A percentile compares a stretch with the other conserved stretches of the same genome.
Evolutionary conservation across 1,139 yeast species (phyloP).

Genomic region (Oligophagozyma castellii): DNA sequence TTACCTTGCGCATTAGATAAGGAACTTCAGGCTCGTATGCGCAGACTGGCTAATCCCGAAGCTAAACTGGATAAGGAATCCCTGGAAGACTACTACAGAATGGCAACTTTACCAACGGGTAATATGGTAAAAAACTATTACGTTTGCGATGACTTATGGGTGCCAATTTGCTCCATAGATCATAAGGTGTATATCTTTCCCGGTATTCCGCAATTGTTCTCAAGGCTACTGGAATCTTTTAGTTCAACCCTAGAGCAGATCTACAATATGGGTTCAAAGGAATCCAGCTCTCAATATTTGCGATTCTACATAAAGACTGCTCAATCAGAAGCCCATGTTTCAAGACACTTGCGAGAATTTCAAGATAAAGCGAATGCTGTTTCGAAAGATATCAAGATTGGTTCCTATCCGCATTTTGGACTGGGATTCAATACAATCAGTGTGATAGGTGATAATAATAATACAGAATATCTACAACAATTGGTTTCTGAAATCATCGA

Average conservation of each 20-base stretch:
- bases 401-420: constrained; percentile 70
- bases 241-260: constrained; percentile 20
- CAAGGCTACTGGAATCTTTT: constrained; percentile 33
- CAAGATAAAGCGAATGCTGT: constrained; percentile 34
- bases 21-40: constrained; percentile 51
- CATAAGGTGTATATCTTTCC: constrained; percentile 59
- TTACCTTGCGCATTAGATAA: constrained; percentile 39
- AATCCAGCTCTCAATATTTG: constrained; percentile 18
- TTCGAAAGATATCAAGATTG: constrained; percentile 43
- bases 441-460: constrained; percentile 42
- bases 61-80: constrained; percentile 32
- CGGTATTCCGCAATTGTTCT: constrained; percentile 68
- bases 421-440: constrained; percentile 57
- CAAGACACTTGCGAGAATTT: constrained; percentile 42
- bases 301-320: constrained; percentile 53
- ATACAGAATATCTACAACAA: constrained; percentile 27
- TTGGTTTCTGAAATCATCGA: constrained; percentile 35
- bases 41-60: constrained; percentile 31
- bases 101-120: constrained; percentile 64
- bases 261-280: constrained; percentile 12
- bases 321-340: constrained; percentile 51
- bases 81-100: constrained; percentile 46
- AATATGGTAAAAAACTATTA: constrained; percentile 37
- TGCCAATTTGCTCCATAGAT: constrained; percentile 60
- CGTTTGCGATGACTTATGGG: constrained; percentile 55